These are phyloP conservation scores for Hygrocybe punicea DNA, from an alignment of 768 basidiomycete species.

Conservation along the genomic window DNA sequence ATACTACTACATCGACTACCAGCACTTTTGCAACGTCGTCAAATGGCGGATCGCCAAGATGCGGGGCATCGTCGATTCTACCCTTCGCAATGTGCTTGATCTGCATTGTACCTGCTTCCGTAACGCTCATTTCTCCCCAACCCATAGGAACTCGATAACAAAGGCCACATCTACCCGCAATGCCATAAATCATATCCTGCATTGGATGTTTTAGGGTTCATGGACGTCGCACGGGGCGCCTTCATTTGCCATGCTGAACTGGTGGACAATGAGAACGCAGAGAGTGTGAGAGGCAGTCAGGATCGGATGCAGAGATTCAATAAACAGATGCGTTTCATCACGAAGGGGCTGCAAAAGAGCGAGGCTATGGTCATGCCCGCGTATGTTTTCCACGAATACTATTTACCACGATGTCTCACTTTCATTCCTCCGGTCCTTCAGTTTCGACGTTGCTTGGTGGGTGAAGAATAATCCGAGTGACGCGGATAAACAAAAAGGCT, in stretches of 20 bases:
- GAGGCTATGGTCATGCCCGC: slow-evolving; percentile 83
- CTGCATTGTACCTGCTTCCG: background rate
- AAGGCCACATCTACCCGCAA: slow-evolving; percentile 94
- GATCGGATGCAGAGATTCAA: slow-evolving; percentile 97
- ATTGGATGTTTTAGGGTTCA: slow-evolving; percentile 79
- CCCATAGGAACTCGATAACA: slow-evolving; percentile 85
- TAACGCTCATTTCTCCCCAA: background rate
- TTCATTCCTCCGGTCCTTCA: slow-evolving; percentile 26
- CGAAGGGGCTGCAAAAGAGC: slow-evolving; percentile 83
- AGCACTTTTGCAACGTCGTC: slow-evolving; percentile 93
- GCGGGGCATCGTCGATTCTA: slow-evolving; percentile 84
- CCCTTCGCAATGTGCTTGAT: slow-evolving; percentile 71
- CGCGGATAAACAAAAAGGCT: slow-evolving; percentile 54
- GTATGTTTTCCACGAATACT: slow-evolving; percentile 42
- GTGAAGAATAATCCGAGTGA: slow-evolving; percentile 70
- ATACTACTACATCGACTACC: slow-evolving; percentile 97
- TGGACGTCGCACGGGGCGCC: slow-evolving; percentile 62
- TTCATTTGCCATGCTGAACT: slow-evolving; percentile 84
- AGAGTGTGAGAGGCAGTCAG: slow-evolving; percentile 78
- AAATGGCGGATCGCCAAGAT: slow-evolving; percentile 96
- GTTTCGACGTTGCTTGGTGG: slow-evolving; percentile 82
- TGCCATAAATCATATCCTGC: slow-evolving; percentile 83
- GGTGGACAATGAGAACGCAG: slow-evolving; percentile 87
- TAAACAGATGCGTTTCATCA: slow-evolving; percentile 81
- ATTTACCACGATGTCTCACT: background rate